Base-by-base conservation (phyloP, 2,329 filamentous ascomycete genomes). In the Cladosporium austrohemisphaericum region DNA sequence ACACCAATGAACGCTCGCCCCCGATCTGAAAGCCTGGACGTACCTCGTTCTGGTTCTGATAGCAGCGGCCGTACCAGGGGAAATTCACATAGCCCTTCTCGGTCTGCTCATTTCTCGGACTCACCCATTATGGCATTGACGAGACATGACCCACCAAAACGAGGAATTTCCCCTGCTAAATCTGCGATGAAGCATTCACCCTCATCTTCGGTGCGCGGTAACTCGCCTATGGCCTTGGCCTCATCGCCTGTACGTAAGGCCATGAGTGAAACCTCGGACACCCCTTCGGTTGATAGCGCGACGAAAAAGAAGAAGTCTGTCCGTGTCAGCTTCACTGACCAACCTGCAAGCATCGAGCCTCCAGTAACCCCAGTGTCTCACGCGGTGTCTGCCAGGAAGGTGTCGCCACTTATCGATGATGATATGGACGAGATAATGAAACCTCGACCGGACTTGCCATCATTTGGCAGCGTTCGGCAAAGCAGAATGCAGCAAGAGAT, bases 141-240 rank as follows among this genome's bases (percentile, higher is more conserved):
- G 22, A 82, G 76, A 54, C 86, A 91, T 61, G 77, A 81, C 47
- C 87, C 86, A 5, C 83, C 85, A 18, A 73, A 81, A 23, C 77
- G 87, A 40, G 88, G 86, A 4, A 71, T 86, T 9, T 90, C 86
- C 0, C 87, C 87, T 8, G 81, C 82, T 37, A 92, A 92, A 64
- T 89, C 86, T 1, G 86, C 86, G 1, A 62, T 91, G 54, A 91
- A 91, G 63, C 75, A 82, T 23, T 55, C 72, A 1, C 81, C 79
- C 41, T 76, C 81, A 1, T 74, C 77, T 1, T 74, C 72, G 0
- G 55, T 71, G 9, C 64, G 72, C 14, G 67, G 64, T 7, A 63
- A 56, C 29, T 75, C 72, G 14, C 73, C 50, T 60, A 77, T 59
- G 71, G 75, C 23, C 9, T 16, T 55, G 59, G 72, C 26, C 76